phyloP scores from a whole-genome alignment of 1,284 basidiomycete species.

The Laetiporus sulphureus region DNA sequence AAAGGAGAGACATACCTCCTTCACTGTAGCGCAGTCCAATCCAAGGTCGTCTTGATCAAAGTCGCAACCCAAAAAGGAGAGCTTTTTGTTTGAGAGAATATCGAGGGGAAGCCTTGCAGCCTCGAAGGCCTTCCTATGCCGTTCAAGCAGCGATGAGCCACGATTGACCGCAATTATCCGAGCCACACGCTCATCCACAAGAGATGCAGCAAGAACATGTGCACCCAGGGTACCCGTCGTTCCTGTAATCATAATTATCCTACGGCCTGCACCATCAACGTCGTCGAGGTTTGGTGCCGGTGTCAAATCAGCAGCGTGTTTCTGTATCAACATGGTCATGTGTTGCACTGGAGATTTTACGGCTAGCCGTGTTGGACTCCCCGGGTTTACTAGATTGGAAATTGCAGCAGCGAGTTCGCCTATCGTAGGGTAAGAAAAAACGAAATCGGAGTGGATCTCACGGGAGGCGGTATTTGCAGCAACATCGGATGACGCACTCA shows the following conservation, averaged over 20 bases:
- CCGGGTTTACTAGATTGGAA: slow-evolving; percentile 4
- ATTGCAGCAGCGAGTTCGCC: slow-evolving; percentile 4
- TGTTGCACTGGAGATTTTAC: slow-evolving; percentile 11
- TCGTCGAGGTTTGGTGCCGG: not conserved
- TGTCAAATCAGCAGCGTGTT: slow-evolving; percentile 3
- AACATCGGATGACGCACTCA: slow-evolving; percentile 20
- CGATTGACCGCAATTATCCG: slow-evolving; percentile 12
- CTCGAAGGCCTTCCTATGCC: slow-evolving; percentile 4
- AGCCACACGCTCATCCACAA: slow-evolving; percentile 5
- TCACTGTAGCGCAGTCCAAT: not conserved
- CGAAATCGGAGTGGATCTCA: slow-evolving; percentile 23
- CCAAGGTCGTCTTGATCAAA: slow-evolving; percentile 1
- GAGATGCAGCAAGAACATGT: slow-evolving; percentile 12
- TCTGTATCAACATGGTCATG: slow-evolving; percentile 24
- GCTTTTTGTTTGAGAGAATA: slow-evolving; percentile 4
- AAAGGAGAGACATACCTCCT: too few species aligned
- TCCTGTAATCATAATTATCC: slow-evolving; percentile 11
- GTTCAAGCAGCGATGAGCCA: slow-evolving; percentile 5
- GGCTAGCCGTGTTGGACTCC: too few species aligned
- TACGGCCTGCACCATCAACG: not conserved
- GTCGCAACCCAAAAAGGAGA: not conserved
- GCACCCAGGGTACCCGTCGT: slow-evolving; percentile 13
- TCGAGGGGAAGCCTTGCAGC: not conserved
- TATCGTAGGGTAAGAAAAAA: slow-evolving; percentile 30
- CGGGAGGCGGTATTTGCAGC: slow-evolving; percentile 14